A percentile compares a stretch with the other conserved stretches of the same genome.
These are phyloP conservation scores for Fusarium sacchari DNA, from an alignment of 2,329 filamentous ascomycete species.

Conservation along the genomic window DNA sequence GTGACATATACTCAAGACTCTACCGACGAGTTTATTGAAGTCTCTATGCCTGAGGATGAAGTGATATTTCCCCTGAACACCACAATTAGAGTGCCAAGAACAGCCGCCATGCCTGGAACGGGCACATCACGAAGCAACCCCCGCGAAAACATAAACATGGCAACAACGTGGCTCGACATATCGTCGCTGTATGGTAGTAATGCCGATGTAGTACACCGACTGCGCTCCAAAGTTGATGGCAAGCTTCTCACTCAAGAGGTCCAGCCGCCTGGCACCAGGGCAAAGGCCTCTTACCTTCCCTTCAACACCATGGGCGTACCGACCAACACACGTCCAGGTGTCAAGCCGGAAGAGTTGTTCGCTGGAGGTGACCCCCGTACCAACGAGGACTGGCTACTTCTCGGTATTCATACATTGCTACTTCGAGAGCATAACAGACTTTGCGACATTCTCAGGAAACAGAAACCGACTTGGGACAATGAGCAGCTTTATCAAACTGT, in stretches of 20 bases:
- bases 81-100: neutral
- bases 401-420: neutral
- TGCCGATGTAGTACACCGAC: neutral
- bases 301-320: neutral
- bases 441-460: neutral
- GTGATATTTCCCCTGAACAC: neutral
- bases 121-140: neutral
- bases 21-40: fast-evolving
- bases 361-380: neutral
- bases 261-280: neutral
- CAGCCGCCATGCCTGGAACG: fast-evolving
- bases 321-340: neutral
- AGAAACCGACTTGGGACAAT: neutral
- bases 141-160: neutral
- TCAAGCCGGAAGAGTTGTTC: fast-evolving
- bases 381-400: neutral
- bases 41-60: neutral
- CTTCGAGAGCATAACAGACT: neutral
- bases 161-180: neutral
- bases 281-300: neutral
- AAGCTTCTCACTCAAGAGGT: neutral
- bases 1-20: neutral
- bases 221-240: neutral
- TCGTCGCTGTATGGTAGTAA: neutral
- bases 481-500: neutral